These are phyloP conservation scores for Dendrobium nobile DNA, from an alignment of 106 monocot species.

Conservation along the genomic window DNA sequence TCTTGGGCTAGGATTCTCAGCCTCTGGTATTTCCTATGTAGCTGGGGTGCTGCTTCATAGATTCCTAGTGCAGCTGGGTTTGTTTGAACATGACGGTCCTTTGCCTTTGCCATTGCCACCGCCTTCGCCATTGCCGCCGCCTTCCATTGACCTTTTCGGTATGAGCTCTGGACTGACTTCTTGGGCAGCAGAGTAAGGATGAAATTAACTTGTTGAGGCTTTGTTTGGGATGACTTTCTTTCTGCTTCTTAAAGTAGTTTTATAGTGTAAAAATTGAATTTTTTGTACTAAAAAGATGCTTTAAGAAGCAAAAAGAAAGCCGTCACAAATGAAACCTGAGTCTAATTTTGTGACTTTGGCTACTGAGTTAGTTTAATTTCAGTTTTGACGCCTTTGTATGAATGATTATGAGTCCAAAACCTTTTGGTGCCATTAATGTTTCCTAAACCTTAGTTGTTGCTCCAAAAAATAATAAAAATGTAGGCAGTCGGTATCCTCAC, in stretches of 20 bases:
- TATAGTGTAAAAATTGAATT: too few relatives aligned
- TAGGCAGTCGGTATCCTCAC: too few relatives aligned
- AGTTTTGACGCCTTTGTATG: too few relatives aligned
- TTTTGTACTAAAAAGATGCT: too few relatives aligned
- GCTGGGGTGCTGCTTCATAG: conserved; percentile 32
- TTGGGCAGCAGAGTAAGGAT: conserved; percentile 14
- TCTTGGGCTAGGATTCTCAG: conserved; percentile 28
- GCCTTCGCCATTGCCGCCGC: neutral
- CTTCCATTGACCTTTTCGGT: conserved; percentile 1
- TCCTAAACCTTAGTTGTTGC: too few relatives aligned
- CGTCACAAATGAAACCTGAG: neutral
- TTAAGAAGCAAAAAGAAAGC: too few relatives aligned
- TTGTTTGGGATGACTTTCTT: too few relatives aligned
- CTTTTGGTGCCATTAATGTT: too few relatives aligned
- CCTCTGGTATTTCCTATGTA: conserved; percentile 45
- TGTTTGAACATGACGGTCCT: conserved; percentile 10
- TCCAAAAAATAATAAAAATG: too few relatives aligned
- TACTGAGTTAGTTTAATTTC: neutral
- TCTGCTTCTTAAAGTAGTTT: too few relatives aligned
- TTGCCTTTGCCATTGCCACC: conserved; percentile 1
- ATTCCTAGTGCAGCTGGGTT: conserved; percentile 29
- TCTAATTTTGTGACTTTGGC: neutral
- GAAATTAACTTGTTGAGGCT: neutral
- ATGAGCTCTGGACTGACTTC: neutral
- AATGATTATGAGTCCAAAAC: too few relatives aligned